Evolutionary conservation across 805 yeast genomes (phyloP).

Genomic region (Yarrowia osloensis): DNA sequence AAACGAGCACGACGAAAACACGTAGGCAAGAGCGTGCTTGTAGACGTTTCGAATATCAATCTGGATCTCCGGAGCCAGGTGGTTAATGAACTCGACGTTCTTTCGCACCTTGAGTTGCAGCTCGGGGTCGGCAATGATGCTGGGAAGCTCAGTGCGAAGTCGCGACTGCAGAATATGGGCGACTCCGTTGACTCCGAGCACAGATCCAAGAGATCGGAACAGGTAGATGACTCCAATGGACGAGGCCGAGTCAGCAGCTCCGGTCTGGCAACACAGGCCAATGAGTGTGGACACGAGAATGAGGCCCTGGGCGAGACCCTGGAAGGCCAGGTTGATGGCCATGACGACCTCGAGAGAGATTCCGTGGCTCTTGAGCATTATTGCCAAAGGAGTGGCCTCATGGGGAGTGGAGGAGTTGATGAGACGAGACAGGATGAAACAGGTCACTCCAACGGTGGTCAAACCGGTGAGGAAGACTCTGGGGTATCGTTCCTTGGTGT

Average conservation of each 20-base stretch:
- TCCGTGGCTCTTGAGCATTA: background rate
- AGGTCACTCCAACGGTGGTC: background rate
- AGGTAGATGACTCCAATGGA: conserved; percentile 29
- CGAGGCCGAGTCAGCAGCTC: conserved; percentile 14
- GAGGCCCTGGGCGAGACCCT: conserved; percentile 27
- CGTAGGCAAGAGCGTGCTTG: conserved; percentile 5
- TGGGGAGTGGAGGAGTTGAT: conserved; percentile 7
- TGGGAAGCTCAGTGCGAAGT: conserved; percentile 6
- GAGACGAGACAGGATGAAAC: background rate
- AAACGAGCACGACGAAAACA: background rate
- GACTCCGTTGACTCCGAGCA: conserved; percentile 25
- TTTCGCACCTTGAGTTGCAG: conserved; percentile 18
- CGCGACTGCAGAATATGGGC: conserved; percentile 11
- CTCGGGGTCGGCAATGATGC: conserved; percentile 13
- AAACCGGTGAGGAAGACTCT: background rate
- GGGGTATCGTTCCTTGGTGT: conserved; percentile 7
- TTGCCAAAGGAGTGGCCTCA: background rate
- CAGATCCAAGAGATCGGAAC: conserved; percentile 19
- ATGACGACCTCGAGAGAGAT: background rate
- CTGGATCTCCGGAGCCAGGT: conserved; percentile 19
- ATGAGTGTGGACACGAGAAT: conserved; percentile 10
- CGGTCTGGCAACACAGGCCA: conserved; percentile 3
- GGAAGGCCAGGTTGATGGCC: background rate
- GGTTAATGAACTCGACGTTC: conserved; percentile 26
- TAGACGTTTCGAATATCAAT: conserved; percentile 6